Evolutionary conservation across 495 filamentous ascomycete species (phyloP), one percentile per base, ranked within the genome.

Genomic region (Barbatosphaeria neglecta): DNA sequence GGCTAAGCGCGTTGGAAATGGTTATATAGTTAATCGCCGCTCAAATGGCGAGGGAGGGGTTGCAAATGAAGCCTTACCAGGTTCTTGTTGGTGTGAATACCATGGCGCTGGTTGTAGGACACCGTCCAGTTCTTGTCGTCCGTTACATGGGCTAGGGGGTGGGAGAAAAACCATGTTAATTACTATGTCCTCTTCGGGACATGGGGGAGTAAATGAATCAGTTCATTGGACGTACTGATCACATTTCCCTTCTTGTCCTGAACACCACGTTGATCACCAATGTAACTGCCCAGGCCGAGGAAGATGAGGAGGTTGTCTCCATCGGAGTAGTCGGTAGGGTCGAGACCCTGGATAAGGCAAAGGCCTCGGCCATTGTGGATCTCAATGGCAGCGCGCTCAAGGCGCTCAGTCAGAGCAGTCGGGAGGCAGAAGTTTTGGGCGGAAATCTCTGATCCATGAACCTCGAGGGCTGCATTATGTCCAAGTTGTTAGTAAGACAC

Each of bases 111-210:
- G 22, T 62, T 57, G n/a, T 50, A 57, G 2, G 67, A 61, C 6
- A 62, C 62, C 1, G 55, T 60, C 67, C 66, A 72, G 9, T 43
- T 43, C 48, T 61, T 60, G 24, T 64, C 62, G 31, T 65, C 60
- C 22, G 64, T 70, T n/a, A 74, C 56, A 46, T 74, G 70, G n/a
- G 61, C 70, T 74, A n/a, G n/a, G n/a, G n/a, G n/a, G n/a, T n/a
- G n/a, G n/a, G 20, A 20, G 15, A 6, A 20, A 4, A 45, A 37
- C 2, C 17, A 37, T 46, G 27, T 28, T 15, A 16, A 31, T 49
- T 37, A 55, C 50, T 24, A 43, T 28, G 25, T 5, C 33, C 13
- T 11, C 18, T 10, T 46, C 22, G 16, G 31, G 28, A n/a, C n/a
- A n/a, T n/a, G n/a, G n/a, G 19, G 22, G 17, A 6, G 48, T 6